Conservation (phyloP, 495 filamentous ascomycete species). For the Lasiosphaeria miniovina region DNA sequence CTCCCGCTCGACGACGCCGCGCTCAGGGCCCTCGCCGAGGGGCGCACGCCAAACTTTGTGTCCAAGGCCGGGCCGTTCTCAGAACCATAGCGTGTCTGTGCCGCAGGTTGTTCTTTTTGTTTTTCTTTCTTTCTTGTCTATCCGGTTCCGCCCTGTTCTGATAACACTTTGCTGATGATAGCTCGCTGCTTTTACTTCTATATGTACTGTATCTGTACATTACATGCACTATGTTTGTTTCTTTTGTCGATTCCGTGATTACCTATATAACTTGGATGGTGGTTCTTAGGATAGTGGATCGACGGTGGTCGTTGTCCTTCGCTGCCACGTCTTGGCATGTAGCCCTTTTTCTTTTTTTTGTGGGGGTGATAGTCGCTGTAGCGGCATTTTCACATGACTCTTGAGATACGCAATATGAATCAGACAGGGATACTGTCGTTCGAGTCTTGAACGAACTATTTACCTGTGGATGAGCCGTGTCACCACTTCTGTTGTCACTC, state of each 20-base stretch:
- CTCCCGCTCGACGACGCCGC: constrained; percentile 21
- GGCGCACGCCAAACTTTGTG: constrained; percentile 18
- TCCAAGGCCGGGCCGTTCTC: constrained; percentile 15
- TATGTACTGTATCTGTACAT: neutral
- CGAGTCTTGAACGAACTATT: too few species aligned
- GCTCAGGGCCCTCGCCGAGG: constrained; percentile 21
- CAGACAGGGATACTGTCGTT: too few species aligned
- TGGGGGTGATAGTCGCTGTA: too few species aligned
- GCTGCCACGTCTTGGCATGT: too few species aligned
- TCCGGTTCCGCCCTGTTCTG: neutral
- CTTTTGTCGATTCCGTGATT: neutral
- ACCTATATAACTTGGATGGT: too few species aligned
- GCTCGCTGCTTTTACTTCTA: neutral
- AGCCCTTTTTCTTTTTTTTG: too few species aligned
- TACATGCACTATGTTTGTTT: neutral
- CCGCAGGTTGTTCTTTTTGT: neutral
- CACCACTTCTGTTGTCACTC: too few species aligned
- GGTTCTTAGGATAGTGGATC: too few species aligned
- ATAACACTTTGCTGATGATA: neutral
- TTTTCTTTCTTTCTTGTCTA: neutral
- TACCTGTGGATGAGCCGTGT: too few species aligned
- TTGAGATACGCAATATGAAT: too few species aligned
- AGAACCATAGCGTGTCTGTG: neutral
- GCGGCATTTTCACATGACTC: too few species aligned
- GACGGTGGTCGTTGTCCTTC: too few species aligned